Base-by-base conservation (phyloP, 2,329 filamentous ascomycete genomes). In the Huntiella omanensis region DNA sequence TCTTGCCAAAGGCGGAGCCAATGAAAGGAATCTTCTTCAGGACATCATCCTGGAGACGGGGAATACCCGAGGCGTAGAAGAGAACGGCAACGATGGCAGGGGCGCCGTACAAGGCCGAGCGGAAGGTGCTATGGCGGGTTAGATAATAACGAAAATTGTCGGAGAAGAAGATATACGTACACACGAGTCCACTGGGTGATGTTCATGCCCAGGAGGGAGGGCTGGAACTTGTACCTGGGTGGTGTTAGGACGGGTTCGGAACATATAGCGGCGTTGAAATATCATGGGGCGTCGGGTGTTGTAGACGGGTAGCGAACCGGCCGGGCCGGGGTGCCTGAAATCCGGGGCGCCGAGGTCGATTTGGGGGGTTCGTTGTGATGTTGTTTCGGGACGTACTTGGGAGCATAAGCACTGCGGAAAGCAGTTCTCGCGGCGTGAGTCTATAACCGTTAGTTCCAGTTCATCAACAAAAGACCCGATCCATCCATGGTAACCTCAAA, bases 361-460 rank as follows among this genome's bases (percentile, higher is more conserved):
- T 7, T 4, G 15, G 17, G 7, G 11, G 16, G 15, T 16, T 19
- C 5, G 15, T 22, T 3, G 8, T 12, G 11, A 40, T 17, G 22
- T 16, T 19, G 8, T 19, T 11, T 11, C 12, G 5, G 10, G 13
- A 59, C 60, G 63, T 73, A 80, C 76, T 77, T 79, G 45, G 76
- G 76, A 59, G 73, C 75, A 59, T 74, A 77, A 54, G 68, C 64
- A 64, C 73, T 78, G 64, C 69, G 70, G 68, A 76, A 79, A 52
- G 60, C 48, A 49, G 44, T 35, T 49, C 40, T 49, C 40, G 48
- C 40, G 43, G 43, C 48, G 34, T 44, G 38, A 38, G 48, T 40
- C 48, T 49, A 43, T 28, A 40, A 12, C 8, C 39, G 33, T 42
- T 28, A 43, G 40, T 4, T n/a, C 22, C 4, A 28, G 22, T 28